A percentile compares a stretch with the other conserved stretches of the same genome.
Evolutionary conservation across 1,139 yeast species (phyloP).

Genomic region (Saccharomyces hybrid): DNA sequence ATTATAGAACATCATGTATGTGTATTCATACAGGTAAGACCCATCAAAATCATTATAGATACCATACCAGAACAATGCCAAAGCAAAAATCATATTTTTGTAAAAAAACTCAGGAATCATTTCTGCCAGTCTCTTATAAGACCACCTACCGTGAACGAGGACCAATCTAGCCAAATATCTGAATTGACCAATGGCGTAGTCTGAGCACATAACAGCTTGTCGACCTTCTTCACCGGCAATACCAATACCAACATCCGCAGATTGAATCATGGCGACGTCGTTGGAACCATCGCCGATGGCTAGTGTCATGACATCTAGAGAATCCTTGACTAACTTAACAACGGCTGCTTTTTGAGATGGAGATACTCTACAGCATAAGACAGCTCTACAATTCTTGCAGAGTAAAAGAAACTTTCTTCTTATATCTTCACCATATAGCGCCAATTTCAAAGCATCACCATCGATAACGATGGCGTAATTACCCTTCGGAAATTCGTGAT

Average conservation of each 20-base stretch:
- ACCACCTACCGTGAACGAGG: slow-evolving; percentile 94
- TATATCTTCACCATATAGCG: slow-evolving; percentile 48
- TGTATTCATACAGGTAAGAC: slow-evolving; percentile 82
- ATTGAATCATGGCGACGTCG: slow-evolving; percentile 97
- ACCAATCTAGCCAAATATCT: slow-evolving; percentile 70
- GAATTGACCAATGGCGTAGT: slow-evolving; percentile 94
- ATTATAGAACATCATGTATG: slow-evolving; percentile 85
- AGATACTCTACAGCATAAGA: slow-evolving; percentile 90
- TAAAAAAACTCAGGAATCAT: slow-evolving; percentile 92
- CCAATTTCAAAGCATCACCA: slow-evolving; percentile 81
- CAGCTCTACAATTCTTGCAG: slow-evolving; percentile 91
- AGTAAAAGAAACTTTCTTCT: slow-evolving; percentile 67
- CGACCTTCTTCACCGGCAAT: slow-evolving; percentile 84
- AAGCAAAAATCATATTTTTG: slow-evolving; percentile 82
- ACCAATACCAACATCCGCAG: slow-evolving; percentile 96
- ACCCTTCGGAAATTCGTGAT: slow-evolving; percentile 73
- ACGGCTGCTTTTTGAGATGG: slow-evolving; percentile 97
- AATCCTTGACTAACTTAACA: slow-evolving; percentile 77
- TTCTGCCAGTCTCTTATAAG: slow-evolving; percentile 82
- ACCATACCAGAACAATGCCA: slow-evolving; percentile 92
- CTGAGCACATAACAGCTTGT: slow-evolving; percentile 97
- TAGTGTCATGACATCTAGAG: slow-evolving; percentile 77
- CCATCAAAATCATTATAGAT: slow-evolving; percentile 82
- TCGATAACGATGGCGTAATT: slow-evolving; percentile 80
- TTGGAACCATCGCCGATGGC: slow-evolving; percentile 98